Percentiles rank a stretch among this genome's conserved stretches.
These are phyloP conservation scores for Paramecium biaurelia DNA, from an alignment of 73 alveolate genomes.

Conservation along the genomic window DNA sequence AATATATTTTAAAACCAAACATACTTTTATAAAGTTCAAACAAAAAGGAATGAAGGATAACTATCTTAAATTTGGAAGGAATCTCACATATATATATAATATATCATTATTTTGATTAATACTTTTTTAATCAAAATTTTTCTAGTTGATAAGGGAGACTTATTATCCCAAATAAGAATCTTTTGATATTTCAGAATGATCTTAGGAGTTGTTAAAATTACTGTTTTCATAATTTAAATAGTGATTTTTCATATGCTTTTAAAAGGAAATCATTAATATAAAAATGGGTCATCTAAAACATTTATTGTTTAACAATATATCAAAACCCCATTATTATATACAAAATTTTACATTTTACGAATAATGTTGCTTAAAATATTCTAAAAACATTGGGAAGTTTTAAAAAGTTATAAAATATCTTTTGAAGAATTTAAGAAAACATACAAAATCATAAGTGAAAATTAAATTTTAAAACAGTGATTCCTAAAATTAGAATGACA, in stretches of 20 bases:
- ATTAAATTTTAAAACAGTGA: no score
- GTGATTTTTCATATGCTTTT: no score
- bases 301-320: slow-evolving; percentile 71
- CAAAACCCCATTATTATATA: slow-evolving; percentile 72
- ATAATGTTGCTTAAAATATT: slow-evolving; percentile 80
- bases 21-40: background rate
- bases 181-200: no score
- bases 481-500: no score
- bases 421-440: slow-evolving; percentile 67
- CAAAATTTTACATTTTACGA: slow-evolving; percentile 76
- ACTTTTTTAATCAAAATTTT: no score
- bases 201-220: no score
- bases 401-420: slow-evolving; percentile 72
- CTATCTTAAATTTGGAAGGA: background rate
- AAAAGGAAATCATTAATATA: slow-evolving; percentile 61
- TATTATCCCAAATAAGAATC: no score
- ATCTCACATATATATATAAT: background rate
- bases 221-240: no score
- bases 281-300: slow-evolving; percentile 63
- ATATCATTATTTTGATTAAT: background rate
- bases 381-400: slow-evolving; percentile 79
- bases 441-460: no score
- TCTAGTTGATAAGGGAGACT: no score
- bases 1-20: background rate
- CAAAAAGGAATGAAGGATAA: background rate